These are phyloP conservation scores for Schwanniomyces polymorphus DNA, from an alignment of 805 yeast genomes.

Conservation along the genomic window DNA sequence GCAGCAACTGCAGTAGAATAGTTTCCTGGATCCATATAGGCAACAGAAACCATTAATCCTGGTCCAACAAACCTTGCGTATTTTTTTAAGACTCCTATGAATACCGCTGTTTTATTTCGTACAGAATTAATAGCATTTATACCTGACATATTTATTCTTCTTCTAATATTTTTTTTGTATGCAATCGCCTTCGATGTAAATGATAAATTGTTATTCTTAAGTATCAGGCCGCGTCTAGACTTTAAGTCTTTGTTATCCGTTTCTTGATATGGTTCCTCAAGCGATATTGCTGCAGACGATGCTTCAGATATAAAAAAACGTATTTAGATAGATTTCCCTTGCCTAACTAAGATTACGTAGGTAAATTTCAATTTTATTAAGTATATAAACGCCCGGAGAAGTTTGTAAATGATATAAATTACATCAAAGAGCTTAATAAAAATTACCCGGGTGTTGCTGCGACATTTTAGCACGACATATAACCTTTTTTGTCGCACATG, in stretches of 20 bases:
- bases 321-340: too few species aligned
- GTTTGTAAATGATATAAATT: neutral
- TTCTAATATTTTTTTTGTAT: neutral
- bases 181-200: too few species aligned
- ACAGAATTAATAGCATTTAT: neutral
- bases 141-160: neutral
- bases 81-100: constrained; percentile 39
- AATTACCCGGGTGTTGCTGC: neutral
- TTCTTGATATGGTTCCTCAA: too few species aligned
- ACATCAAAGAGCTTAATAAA: neutral
- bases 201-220: too few species aligned
- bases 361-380: neutral
- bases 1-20: constrained; percentile 87
- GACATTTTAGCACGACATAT: neutral
- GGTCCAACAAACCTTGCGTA: constrained; percentile 78
- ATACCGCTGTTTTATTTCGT: neutral
- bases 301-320: too few species aligned
- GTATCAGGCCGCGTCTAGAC: too few species aligned
- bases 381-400: neutral
- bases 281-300: too few species aligned
- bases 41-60: constrained; percentile 83
- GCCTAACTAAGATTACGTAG: neutral
- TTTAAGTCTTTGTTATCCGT: too few species aligned
- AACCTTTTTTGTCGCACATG: neutral
- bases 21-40: constrained; percentile 94